A percentile compares a stretch with the other conserved stretches of the same genome.
phyloP scores from a whole-genome alignment of 1,284 basidiomycete genomes.

The Farysia itapuensis region DNA sequence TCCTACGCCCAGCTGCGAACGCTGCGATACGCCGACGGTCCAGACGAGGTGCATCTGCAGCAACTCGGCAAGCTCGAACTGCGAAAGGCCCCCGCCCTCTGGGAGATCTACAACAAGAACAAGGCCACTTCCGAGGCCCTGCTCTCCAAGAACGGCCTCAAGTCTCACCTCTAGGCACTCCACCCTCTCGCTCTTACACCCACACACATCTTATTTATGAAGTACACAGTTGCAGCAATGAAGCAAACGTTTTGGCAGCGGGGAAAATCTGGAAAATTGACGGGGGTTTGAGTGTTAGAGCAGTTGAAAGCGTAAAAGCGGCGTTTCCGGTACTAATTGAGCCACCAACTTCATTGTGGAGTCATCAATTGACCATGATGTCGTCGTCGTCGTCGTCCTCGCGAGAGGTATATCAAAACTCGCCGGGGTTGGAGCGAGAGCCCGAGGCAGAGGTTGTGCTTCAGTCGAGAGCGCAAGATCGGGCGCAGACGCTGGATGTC shows the following conservation, averaged over 20 bases:
- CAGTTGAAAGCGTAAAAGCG: too few relatives aligned
- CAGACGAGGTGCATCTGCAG: conserved; percentile 79
- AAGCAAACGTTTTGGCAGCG: too few relatives aligned
- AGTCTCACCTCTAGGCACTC: conserved; percentile 43
- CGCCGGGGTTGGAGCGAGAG: conserved; percentile 22
- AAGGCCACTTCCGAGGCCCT: conserved; percentile 19
- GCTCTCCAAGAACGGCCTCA: conserved; percentile 38
- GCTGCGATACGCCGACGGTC: conserved; percentile 49
- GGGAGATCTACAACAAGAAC: conserved; percentile 37
- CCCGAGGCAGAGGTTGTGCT: conserved; percentile 6
- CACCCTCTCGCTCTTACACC: too few relatives aligned
- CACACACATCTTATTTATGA: too few relatives aligned
- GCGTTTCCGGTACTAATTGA: too few relatives aligned
- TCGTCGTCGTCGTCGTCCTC: too few relatives aligned
- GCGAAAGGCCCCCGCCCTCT: conserved; percentile 38
- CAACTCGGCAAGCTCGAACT: conserved; percentile 83
- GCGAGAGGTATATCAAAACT: too few relatives aligned
- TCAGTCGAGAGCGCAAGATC: background rate
- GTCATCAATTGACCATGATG: too few relatives aligned
- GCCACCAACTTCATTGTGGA: too few relatives aligned
- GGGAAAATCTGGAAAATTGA: too few relatives aligned
- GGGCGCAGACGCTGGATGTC: conserved; percentile 1
- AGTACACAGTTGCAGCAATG: too few relatives aligned
- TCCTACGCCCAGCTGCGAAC: conserved; percentile 82
- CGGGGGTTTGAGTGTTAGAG: too few relatives aligned